Evolutionary conservation across 2,329 filamentous ascomycete species (phyloP), one percentile per base, ranked within the genome.

Genomic region (Pyrenophora tritici-repentis): DNA sequence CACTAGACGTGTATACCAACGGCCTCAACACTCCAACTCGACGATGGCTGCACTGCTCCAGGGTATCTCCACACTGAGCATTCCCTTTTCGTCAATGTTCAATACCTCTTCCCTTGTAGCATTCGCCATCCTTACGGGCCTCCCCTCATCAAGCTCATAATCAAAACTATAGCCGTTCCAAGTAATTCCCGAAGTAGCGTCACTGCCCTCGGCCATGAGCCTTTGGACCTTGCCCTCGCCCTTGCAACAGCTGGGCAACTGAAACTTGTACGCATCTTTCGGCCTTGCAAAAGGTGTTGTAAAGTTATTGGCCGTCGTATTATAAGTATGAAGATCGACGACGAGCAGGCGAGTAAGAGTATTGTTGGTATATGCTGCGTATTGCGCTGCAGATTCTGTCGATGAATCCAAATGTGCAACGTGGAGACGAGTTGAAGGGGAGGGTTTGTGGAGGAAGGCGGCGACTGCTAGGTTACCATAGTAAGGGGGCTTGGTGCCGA

Each of bases 81-180:
- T 2, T 17, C 47, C 52, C 16, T 41, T 17, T 2, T 55, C 55
- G 4, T 74, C 67, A 22, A 64, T 57, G 6, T 39, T 26, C 0
- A 76, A 66, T 18, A 22, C 76, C 72, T 85, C 81, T 0, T 76
- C 79, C 3, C 73, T 66, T 3, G 83, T 86, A 13, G 84, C 77
- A 61, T 87, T 86, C 0, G 52, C 46, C 67, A 86, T 59, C 42
- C 76, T 66, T 16, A 86, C 83, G 2, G 84, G 82, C 63, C 66
- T 72, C 0, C 84, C 84, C 4, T 75, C 60, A 8, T 81, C 75
- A 39, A 86, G 70, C 67, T 87, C 84, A 45, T 79, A 79, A 61
- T 86, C 83, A 53, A 84, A 87, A 53, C 81, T 86, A 63, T 75
- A 79, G 1, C 83, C 84, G 65, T 86, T 82, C 74, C 79, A 87